A percentile compares a stretch with the other conserved stretches of the same genome.
phyloP scores from a whole-genome alignment of 805 yeast species.

The Wickerhamiella siamensis region DNA sequence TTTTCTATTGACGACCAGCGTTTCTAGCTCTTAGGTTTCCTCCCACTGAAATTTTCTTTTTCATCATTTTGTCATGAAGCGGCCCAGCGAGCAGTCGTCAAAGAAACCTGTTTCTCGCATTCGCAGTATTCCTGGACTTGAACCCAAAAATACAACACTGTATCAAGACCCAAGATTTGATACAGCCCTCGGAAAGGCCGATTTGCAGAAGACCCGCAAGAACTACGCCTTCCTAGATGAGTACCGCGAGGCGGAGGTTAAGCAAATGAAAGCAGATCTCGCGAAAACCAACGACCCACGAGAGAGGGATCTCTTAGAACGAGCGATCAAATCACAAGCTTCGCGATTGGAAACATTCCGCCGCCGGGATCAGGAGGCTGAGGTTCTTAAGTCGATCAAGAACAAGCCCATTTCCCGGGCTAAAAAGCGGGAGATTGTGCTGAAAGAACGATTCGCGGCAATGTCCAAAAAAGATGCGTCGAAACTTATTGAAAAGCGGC shows the following conservation, averaged over 20 bases:
- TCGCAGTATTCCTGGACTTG: constrained; percentile 45
- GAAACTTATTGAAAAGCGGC: constrained; percentile 22
- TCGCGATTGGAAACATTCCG: constrained; percentile 45
- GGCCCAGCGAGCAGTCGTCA: constrained; percentile 69
- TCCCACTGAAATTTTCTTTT: too few relatives aligned
- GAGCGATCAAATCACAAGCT: constrained; percentile 24
- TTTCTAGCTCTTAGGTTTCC: too few relatives aligned
- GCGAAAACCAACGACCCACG: constrained; percentile 32
- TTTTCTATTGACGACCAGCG: too few relatives aligned
- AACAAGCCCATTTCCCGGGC: constrained; percentile 36
- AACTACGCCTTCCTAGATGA: constrained; percentile 79
- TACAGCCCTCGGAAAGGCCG: constrained; percentile 75
- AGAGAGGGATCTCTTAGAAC: constrained; percentile 24
- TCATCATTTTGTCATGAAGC: constrained; percentile 47
- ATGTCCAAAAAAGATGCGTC: constrained; percentile 26
- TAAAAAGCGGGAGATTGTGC: constrained; percentile 25
- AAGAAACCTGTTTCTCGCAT: constrained; percentile 55
- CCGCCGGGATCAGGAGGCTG: constrained; percentile 59
- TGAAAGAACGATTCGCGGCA: constrained; percentile 24
- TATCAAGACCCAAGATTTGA: constrained; percentile 84
- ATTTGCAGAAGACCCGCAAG: constrained; percentile 47
- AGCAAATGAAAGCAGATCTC: constrained; percentile 40
- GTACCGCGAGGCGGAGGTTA: constrained; percentile 63
- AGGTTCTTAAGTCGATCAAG: constrained; percentile 49
- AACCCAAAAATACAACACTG: constrained; percentile 27